Evolutionary conservation across 2,329 filamentous ascomycete species (phyloP).

Genomic region (Plectosphaerella sp.): DNA sequence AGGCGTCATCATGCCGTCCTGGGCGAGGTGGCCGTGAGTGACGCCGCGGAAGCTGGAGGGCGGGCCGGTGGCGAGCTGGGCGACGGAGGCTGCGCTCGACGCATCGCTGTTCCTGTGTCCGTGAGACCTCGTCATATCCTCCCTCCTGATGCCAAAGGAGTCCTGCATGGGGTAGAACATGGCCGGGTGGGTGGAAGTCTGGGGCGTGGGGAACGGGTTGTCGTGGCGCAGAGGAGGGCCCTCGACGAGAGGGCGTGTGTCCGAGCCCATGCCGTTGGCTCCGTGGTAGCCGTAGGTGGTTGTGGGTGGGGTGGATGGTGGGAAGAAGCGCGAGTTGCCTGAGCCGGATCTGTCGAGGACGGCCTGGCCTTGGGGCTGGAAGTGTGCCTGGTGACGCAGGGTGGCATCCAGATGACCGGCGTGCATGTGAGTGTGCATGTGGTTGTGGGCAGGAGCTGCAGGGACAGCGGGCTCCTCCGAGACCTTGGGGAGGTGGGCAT

Average conservation of each 20-base stretch:
- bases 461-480: constrained; percentile 9
- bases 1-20: constrained; percentile 32
- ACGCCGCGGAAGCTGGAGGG: constrained; percentile 19
- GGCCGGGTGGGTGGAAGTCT: constrained; percentile 19
- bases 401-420: constrained; percentile 17
- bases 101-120: constrained; percentile 28
- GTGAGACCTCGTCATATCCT: constrained; percentile 8
- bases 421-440: constrained; percentile 15
- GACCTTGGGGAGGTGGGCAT: constrained; percentile 49
- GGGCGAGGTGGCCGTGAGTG: constrained; percentile 28
- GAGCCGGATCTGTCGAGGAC: not conserved
- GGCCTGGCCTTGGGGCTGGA: constrained; percentile 8
- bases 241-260: not conserved
- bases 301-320: not conserved
- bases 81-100: constrained; percentile 32
- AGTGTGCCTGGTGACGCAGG: constrained; percentile 17
- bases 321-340: not conserved
- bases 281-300: constrained; percentile 6
- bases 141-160: not conserved
- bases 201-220: constrained; percentile 15
- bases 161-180: constrained; percentile 8
- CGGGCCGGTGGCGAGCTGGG: constrained; percentile 26
- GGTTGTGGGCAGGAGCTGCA: not conserved
- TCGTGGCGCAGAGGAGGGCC: constrained; percentile 2
- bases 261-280: not conserved